Percentiles rank a stretch among this genome's conserved stretches.
These are phyloP conservation scores for Nakaseomyces glabratus DNA, from an alignment of 1,139 yeast genomes.

Conservation along the genomic window DNA sequence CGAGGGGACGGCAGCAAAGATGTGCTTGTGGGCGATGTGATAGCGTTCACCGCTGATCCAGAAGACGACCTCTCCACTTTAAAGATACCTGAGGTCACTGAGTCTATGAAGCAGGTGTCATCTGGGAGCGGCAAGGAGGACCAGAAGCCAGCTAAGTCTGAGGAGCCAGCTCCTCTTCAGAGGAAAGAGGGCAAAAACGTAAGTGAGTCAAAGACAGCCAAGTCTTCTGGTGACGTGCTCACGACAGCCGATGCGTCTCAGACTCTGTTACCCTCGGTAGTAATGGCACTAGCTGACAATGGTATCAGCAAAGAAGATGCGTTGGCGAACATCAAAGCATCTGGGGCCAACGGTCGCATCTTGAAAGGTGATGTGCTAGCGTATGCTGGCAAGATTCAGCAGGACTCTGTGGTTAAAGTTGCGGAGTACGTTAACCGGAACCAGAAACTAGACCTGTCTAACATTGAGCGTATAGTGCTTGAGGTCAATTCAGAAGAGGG, in stretches of 20 bases:
- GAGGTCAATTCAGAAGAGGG: slow-evolving; percentile 33
- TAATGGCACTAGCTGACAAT: slow-evolving; percentile 51
- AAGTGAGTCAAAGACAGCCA: slow-evolving; percentile 8
- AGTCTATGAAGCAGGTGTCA: slow-evolving; percentile 17
- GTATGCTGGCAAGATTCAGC: slow-evolving; percentile 60
- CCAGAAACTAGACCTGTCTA: slow-evolving; percentile 66
- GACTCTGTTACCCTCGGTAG: slow-evolving; percentile 74
- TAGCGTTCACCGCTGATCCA: slow-evolving; percentile 80
- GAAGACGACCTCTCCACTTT: slow-evolving; percentile 69
- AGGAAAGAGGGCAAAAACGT: slow-evolving; percentile 9
- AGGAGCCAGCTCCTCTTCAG: slow-evolving; percentile 16
- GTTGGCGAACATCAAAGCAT: slow-evolving; percentile 57
- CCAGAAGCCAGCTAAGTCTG: slow-evolving; percentile 43
- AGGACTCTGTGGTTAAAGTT: slow-evolving; percentile 44
- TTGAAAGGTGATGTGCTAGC: slow-evolving; percentile 89
- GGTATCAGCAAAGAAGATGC: slow-evolving; percentile 64
- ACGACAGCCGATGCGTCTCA: slow-evolving; percentile 52
- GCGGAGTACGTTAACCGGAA: slow-evolving; percentile 49
- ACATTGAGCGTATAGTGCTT: slow-evolving; percentile 40
- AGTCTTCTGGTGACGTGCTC: slow-evolving; percentile 8
- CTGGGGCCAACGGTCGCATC: slow-evolving; percentile 84
- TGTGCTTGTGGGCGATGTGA: slow-evolving; percentile 78
- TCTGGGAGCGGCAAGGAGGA: background rate
- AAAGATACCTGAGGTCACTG: slow-evolving; percentile 45
- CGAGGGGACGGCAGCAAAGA: slow-evolving; percentile 64